phyloP scores from a whole-genome alignment of 345 rosid genomes.

The Linum usitatissimum region DNA sequence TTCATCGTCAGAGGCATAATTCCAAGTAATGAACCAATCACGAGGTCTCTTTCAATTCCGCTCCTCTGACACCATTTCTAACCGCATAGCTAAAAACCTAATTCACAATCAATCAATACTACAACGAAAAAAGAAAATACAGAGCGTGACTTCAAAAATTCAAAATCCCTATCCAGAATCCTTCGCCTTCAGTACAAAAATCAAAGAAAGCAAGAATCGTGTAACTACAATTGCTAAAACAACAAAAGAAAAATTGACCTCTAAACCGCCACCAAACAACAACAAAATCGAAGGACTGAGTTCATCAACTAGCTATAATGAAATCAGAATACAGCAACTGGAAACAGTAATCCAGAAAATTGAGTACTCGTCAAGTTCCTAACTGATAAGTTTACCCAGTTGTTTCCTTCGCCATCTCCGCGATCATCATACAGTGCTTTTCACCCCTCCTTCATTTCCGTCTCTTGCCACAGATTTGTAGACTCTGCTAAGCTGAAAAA shows the following conservation, averaged over 20 bases:
- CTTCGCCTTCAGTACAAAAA: background rate
- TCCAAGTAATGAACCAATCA: background rate
- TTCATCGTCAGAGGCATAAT: slow-evolving; percentile 34
- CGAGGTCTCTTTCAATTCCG: background rate
- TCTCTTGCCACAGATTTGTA: slow-evolving; percentile 29
- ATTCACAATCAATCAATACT: background rate
- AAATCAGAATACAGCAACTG: slow-evolving; percentile 17
- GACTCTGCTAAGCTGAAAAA: slow-evolving; percentile 30
- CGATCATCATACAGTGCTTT: slow-evolving; percentile 14
- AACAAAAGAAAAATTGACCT: background rate
- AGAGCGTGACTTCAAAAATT: too few relatives aligned
- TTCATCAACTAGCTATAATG: background rate
- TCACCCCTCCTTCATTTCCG: too few relatives aligned
- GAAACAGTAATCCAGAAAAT: slow-evolving; percentile 6
- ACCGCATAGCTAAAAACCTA: background rate
- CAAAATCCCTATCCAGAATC: background rate
- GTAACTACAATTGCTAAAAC: background rate
- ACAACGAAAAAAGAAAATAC: background rate
- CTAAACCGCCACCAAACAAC: background rate
- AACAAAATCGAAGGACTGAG: background rate
- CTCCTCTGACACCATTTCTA: background rate
- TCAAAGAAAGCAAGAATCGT: background rate
- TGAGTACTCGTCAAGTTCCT: slow-evolving; percentile 19
- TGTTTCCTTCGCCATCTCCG: background rate
- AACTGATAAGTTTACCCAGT: background rate